phyloP scores from a whole-genome alignment of 371 early-diverging fungal genomes.

The Dipsacomyces acuminosporus region DNA sequence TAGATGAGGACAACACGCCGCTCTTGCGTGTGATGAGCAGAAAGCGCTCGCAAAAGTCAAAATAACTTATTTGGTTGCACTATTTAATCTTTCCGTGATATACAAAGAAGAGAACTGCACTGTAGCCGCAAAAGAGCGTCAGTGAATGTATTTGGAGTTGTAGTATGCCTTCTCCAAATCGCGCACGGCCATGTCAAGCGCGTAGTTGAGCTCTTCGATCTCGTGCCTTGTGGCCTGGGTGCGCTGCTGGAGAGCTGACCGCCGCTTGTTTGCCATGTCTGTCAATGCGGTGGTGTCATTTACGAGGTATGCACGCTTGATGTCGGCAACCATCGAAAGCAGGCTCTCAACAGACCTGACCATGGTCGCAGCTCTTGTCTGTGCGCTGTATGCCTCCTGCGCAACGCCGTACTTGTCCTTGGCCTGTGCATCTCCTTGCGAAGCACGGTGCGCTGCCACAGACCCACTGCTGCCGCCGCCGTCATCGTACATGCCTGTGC shows the following conservation, averaged over 20 bases:
- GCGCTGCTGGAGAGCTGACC: conserved; percentile 21
- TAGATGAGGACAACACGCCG: conserved; percentile 26
- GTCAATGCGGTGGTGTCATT: conserved; percentile 31
- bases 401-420: conserved; percentile 42
- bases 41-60: conserved; percentile 1
- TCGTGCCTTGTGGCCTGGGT: conserved; percentile 10
- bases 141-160: conserved; percentile 33
- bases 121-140: neutral
- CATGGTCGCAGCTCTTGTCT: conserved; percentile 43
- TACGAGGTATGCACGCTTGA: conserved; percentile 38
- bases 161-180: conserved; percentile 40
- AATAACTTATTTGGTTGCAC: too few species aligned
- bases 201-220: conserved; percentile 27
- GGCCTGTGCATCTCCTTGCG: conserved; percentile 8
- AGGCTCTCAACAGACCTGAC: conserved; percentile 43
- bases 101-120: too few species aligned
- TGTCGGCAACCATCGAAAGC: conserved; percentile 40
- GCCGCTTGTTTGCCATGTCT: conserved; percentile 31
- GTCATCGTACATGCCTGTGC: conserved; percentile 1
- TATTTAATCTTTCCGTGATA: too few species aligned
- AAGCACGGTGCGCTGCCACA: neutral
- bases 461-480: conserved; percentile 1
- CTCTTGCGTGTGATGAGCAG: conserved; percentile 22
- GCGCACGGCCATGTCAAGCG: conserved; percentile 35
- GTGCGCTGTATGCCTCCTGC: conserved; percentile 43